phyloP scores from a whole-genome alignment of 192 early-diverging fungal genomes.

The Gamsiella multidivaricata region DNA sequence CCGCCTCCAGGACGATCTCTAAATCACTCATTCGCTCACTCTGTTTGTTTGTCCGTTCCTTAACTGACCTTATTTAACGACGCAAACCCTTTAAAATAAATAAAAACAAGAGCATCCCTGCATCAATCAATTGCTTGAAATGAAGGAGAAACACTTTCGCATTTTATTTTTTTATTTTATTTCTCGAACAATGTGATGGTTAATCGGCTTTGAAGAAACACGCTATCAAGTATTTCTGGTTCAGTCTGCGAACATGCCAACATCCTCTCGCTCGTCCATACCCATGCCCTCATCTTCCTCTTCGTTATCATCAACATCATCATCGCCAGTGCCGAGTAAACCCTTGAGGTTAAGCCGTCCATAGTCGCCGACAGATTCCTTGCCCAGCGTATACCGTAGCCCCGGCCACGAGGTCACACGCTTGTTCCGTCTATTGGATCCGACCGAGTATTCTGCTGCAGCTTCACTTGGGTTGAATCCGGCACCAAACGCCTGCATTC shows the following conservation, averaged over 20 bases:
- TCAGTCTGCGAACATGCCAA: too few relatives aligned
- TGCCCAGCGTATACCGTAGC: conserved; percentile 30
- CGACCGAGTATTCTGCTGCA: conserved; percentile 2
- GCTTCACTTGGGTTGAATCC: not conserved
- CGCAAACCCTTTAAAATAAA: too few relatives aligned
- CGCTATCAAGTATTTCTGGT: too few relatives aligned
- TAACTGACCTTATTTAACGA: too few relatives aligned
- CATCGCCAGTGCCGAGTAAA: not conserved
- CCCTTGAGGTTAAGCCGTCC: not conserved
- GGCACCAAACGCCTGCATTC: conserved; percentile 37
- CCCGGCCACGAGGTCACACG: conserved; percentile 36
- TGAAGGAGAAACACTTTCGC: too few relatives aligned
- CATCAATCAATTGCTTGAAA: too few relatives aligned
- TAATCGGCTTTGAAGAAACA: not conserved
- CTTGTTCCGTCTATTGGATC: conserved; percentile 5
- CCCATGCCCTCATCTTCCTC: conserved; percentile 22
- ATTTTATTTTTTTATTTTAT: not conserved
- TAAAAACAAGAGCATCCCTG: too few relatives aligned
- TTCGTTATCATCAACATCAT: conserved; percentile 20
- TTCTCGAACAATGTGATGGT: not conserved
- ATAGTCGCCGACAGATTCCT: conserved; percentile 31
- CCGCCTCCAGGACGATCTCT: conserved; percentile 66
- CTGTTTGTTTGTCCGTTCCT: too few relatives aligned
- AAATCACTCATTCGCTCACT: too few relatives aligned
- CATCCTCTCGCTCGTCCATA: conserved; percentile 18